Evolutionary conservation across 2,329 filamentous ascomycete genomes (phyloP).

Genomic region (Ascochyta viciae-villosae): DNA sequence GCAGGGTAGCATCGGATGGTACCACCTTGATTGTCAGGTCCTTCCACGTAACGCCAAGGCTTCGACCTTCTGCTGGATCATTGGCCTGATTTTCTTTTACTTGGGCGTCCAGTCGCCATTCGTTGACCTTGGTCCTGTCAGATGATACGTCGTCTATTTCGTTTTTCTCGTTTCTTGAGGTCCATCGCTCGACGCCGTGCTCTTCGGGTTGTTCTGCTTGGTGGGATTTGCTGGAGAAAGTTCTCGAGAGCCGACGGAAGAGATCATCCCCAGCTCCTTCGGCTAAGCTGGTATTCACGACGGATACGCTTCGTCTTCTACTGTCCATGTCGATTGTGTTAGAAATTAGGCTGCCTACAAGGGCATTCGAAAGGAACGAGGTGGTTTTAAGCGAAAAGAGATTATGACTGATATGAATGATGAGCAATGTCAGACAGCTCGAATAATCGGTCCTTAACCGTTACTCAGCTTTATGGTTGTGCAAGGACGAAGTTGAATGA

Average conservation of each 20-base stretch:
- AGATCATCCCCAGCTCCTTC: constrained; percentile 23
- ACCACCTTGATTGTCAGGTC: constrained; percentile 26
- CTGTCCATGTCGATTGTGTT: constrained; percentile 4
- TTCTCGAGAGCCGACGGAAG: constrained; percentile 25
- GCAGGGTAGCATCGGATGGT: constrained; percentile 18
- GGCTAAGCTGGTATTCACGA: constrained; percentile 7
- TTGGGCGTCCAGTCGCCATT: constrained; percentile 30
- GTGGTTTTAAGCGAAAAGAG: background rate
- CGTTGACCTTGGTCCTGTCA: constrained; percentile 27
- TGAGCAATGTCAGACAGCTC: background rate
- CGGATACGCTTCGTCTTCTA: constrained; percentile 15
- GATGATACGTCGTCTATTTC: constrained; percentile 13
- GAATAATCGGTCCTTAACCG: constrained; percentile 1
- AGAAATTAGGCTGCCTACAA: background rate
- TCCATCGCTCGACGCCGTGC: constrained; percentile 9
- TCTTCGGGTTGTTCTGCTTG: constrained; percentile 16
- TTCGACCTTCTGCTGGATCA: constrained; percentile 24
- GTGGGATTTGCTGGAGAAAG: constrained; percentile 27
- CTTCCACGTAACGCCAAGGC: constrained; percentile 23
- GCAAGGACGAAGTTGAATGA: constrained; percentile 2
- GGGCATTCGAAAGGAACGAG: background rate
- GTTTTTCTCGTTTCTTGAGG: constrained; percentile 10
- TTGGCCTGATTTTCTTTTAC: constrained; percentile 27
- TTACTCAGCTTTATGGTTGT: background rate
- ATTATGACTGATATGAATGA: background rate